Conservation (phyloP, 129 eudicot genomes). For the Tagetes patula region DNA sequence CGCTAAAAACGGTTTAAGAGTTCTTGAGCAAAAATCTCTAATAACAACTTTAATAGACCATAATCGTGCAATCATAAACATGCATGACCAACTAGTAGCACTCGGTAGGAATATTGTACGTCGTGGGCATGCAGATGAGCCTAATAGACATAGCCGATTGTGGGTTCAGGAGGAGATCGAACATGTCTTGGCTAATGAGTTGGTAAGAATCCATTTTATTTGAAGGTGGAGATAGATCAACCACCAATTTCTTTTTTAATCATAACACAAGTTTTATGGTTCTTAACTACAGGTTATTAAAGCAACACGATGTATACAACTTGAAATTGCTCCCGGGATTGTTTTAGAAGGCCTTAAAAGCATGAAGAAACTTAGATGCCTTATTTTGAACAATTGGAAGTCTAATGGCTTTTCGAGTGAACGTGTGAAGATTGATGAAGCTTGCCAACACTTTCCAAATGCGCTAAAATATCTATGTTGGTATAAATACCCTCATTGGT, state of each 20-base stretch:
- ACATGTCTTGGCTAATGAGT: conserved; percentile 6
- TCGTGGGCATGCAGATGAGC: neutral
- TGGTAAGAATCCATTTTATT: conserved; percentile 2
- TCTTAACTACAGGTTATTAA: neutral
- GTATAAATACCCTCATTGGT: neutral
- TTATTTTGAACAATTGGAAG: neutral
- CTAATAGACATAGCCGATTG: conserved; percentile 14
- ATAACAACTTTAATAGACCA: neutral
- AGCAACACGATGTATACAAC: conserved; percentile 1
- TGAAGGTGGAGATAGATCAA: neutral
- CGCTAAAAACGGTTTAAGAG: neutral
- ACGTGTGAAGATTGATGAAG: neutral
- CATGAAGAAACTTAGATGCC: neutral
- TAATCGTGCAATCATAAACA: neutral
- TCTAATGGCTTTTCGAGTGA: too few species aligned
- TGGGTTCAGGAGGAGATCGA: conserved; percentile 1
- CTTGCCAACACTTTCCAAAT: neutral
- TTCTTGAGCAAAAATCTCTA: neutral
- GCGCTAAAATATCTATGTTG: too few species aligned
- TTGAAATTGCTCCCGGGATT: neutral
- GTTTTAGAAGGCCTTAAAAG: neutral
- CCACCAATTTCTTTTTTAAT: too few species aligned
- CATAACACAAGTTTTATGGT: neutral
- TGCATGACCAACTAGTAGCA: conserved; percentile 14
- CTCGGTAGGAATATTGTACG: conserved; percentile 17